Conservation (phyloP, 169 alveolate genomes). For the Plasmodium gaboni region DNA sequence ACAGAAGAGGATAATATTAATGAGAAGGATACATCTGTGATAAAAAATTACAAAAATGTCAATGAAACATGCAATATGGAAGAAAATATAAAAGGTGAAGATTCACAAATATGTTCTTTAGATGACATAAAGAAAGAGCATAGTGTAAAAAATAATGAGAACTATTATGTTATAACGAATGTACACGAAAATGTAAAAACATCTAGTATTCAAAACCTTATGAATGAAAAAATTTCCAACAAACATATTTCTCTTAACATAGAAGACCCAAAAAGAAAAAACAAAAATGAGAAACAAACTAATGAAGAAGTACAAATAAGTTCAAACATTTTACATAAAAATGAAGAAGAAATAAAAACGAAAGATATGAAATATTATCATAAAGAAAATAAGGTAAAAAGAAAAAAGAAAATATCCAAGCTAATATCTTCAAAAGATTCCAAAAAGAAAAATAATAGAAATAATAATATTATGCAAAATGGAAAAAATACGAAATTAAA, state of each 20-base stretch:
- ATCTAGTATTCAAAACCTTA: neutral
- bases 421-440: slow-evolving; percentile 22
- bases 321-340: neutral
- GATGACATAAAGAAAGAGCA: neutral
- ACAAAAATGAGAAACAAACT: neutral
- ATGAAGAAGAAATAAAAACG: slow-evolving; percentile 1
- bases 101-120: neutral
- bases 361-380: slow-evolving; percentile 4
- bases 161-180: neutral
- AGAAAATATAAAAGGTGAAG: slow-evolving; percentile 6
- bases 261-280: neutral
- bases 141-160: neutral
- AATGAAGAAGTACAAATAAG: slow-evolving; percentile 9
- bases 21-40: neutral
- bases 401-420: slow-evolving; percentile 42
- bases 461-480: slow-evolving; percentile 8
- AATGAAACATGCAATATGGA: too few relatives aligned
- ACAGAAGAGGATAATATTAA: neutral
- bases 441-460: slow-evolving; percentile 19
- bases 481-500: slow-evolving; percentile 9
- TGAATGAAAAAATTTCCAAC: neutral
- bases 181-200: neutral
- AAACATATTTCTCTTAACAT: neutral
- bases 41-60: neutral
- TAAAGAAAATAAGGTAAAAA: slow-evolving; percentile 15